Evolutionary conservation across 306 rosid species (phyloP), one percentile per base, ranked within the genome.

Genomic region (Cajanus cajan): DNA sequence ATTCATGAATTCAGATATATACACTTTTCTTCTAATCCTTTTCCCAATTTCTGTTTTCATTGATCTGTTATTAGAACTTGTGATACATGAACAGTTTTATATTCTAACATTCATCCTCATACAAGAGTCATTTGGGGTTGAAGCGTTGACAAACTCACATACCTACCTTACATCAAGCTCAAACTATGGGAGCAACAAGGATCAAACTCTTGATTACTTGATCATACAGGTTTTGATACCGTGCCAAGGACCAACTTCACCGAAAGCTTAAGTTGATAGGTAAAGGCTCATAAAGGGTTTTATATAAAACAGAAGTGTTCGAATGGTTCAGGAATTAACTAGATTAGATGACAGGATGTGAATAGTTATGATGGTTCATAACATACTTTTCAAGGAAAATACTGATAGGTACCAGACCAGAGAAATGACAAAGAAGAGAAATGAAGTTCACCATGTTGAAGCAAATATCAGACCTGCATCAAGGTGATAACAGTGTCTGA

Each of bases 311-410:
- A 77, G 34, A 77, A 68, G 4, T 15, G 69, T 64, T 81, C 37
- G 24, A 65, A 40, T 18, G 47, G 73, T 74, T 39, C 67, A 79
- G 8, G 74, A 41, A 61, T 68, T n/a, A 74, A 52, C 22, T 16
- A 13, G 41, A 62, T 34, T 16, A 13, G 41, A 62, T 34, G 68
- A 51, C 45, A 37, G 12, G 67, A 78, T 47, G 67, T 50, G 45
- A 43, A 40, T 39, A 47, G 37, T 44, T 78, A 51, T 39, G 22
- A 7, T 14, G 41, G 71, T 45, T 71, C 24, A 64, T 3, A 57
- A 54, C 51, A 74, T 51, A 51, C 0, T 31, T 24, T 21, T 31
- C 55, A 4, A 11, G 45, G 47, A 68, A 65, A 80, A 58, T 21
- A 50, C 11, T 16, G 21, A 16, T 16, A 6, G 57, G 57, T 18